These are phyloP conservation scores for Phytopythium chamaehyphon DNA, from an alignment of 352 stramenopile species.

Conservation along the genomic window DNA sequence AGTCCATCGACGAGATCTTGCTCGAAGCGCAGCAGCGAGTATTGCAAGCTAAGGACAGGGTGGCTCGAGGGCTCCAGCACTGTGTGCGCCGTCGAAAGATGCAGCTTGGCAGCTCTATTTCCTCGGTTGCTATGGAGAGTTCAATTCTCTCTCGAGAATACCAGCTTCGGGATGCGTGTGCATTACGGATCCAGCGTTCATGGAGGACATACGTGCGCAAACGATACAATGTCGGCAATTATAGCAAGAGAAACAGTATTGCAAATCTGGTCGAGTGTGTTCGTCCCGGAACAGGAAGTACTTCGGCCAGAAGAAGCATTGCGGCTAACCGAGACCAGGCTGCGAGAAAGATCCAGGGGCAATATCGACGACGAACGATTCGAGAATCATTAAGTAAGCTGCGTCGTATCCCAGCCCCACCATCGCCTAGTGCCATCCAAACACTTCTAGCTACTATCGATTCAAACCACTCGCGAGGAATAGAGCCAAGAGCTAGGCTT, in stretches of 20 bases:
- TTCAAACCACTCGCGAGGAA: constrained; percentile 12
- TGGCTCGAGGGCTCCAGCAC: constrained; percentile 42
- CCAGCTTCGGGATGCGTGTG: constrained; percentile 6
- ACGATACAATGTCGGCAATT: not conserved
- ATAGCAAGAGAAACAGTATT: not conserved
- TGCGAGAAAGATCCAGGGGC: constrained; percentile 47
- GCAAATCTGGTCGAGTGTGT: not conserved
- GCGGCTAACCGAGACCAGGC: constrained; percentile 20
- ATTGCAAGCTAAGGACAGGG: constrained; percentile 19
- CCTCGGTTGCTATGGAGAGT: constrained; percentile 7
- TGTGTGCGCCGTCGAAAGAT: constrained; percentile 30
- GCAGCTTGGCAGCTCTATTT: constrained; percentile 4
- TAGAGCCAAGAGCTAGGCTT: constrained; percentile 23
- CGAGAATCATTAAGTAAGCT: constrained; percentile 35
- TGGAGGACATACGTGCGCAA: constrained; percentile 25
- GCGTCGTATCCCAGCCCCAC: constrained; percentile 15
- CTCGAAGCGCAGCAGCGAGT: constrained; percentile 34
- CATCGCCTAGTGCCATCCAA: constrained; percentile 23
- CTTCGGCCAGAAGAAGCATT: constrained; percentile 8
- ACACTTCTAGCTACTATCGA: constrained; percentile 24
- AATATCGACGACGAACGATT: constrained; percentile 45
- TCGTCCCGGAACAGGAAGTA: not conserved
- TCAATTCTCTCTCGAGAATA: too few relatives aligned
- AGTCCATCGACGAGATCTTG: constrained; percentile 24
- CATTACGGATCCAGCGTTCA: constrained; percentile 29